Conservation (phyloP, 352 stramenopile genomes). For the Albugo laibachii region DNA sequence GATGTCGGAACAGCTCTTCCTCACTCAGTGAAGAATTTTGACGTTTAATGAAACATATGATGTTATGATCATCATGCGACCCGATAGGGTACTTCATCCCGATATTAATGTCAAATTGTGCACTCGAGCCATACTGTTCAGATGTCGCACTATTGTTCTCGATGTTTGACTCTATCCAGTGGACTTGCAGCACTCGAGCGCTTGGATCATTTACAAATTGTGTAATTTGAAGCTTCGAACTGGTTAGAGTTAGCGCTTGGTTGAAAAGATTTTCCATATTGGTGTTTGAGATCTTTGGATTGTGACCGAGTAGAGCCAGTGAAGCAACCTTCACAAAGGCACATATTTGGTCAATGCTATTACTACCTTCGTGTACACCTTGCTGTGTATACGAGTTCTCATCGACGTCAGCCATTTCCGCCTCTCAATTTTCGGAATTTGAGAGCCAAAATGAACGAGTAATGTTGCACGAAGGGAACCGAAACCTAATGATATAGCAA, state of each 20-base stretch:
- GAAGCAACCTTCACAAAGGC: slow-evolving; percentile 44
- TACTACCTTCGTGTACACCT: neutral
- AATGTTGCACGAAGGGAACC: neutral
- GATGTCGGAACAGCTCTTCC: slow-evolving; percentile 51
- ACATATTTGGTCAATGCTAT: slow-evolving; percentile 19
- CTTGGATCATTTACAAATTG: slow-evolving; percentile 47
- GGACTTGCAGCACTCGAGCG: slow-evolving; percentile 51
- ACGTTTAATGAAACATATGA: slow-evolving; percentile 79
- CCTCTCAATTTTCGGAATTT: neutral
- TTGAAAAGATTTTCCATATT: slow-evolving; percentile 11
- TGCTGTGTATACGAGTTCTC: neutral
- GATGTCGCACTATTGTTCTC: slow-evolving; percentile 7
- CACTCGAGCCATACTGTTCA: slow-evolving; percentile 9
- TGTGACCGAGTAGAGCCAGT: slow-evolving; percentile 39
- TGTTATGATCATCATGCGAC: slow-evolving; percentile 46
- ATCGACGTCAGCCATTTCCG: neutral
- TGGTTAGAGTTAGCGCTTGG: slow-evolving; percentile 15
- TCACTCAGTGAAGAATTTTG: slow-evolving; percentile 36
- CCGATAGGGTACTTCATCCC: slow-evolving; percentile 48
- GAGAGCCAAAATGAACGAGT: neutral
- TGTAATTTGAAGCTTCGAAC: slow-evolving; percentile 23
- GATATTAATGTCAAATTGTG: slow-evolving; percentile 42
- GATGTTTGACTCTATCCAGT: slow-evolving; percentile 18
- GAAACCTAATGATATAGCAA: neutral
- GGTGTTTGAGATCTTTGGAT: slow-evolving; percentile 14